Conservation (phyloP, 2,329 filamentous ascomycete species). For the Claviceps fusiformis region DNA sequence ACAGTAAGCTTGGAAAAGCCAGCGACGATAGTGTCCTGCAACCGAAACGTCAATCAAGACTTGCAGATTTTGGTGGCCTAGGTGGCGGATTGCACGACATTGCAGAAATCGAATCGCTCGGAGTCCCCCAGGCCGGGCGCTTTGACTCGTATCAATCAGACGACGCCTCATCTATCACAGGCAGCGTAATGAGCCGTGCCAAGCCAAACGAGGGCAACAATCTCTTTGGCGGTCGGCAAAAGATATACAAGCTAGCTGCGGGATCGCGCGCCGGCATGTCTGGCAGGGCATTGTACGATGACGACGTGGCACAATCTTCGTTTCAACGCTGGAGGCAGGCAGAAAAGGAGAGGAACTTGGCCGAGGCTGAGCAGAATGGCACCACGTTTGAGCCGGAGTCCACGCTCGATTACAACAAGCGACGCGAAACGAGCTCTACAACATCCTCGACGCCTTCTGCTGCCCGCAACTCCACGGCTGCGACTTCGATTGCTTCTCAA, state of each 20-base stretch:
- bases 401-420: conserved; percentile 52
- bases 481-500: conserved; percentile 65
- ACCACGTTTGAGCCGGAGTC: conserved; percentile 29
- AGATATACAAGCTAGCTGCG: conserved; percentile 74
- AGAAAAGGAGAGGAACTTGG: conserved; percentile 40
- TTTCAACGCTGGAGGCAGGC: conserved; percentile 64
- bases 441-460: conserved; percentile 56
- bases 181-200: conserved; percentile 71
- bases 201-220: conserved; percentile 83
- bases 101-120: conserved; percentile 76
- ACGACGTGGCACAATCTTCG: conserved; percentile 69
- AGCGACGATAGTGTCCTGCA: conserved; percentile 88
- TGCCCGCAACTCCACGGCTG: conserved; percentile 68
- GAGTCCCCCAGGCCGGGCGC: conserved; percentile 44
- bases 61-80: conserved; percentile 52
- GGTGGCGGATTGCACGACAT: conserved; percentile 61
- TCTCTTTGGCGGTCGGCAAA: conserved; percentile 88
- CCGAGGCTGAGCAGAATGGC: conserved; percentile 25
- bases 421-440: conserved; percentile 78
- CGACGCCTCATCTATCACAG: conserved; percentile 49
- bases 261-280: conserved; percentile 40
- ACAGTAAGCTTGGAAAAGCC: conserved; percentile 79
- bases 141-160: conserved; percentile 56
- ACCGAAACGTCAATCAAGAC: conserved; percentile 65
- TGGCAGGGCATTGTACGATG: conserved; percentile 67